Conservation (phyloP, 441 rosid species). For the Breynia disticha region DNA sequence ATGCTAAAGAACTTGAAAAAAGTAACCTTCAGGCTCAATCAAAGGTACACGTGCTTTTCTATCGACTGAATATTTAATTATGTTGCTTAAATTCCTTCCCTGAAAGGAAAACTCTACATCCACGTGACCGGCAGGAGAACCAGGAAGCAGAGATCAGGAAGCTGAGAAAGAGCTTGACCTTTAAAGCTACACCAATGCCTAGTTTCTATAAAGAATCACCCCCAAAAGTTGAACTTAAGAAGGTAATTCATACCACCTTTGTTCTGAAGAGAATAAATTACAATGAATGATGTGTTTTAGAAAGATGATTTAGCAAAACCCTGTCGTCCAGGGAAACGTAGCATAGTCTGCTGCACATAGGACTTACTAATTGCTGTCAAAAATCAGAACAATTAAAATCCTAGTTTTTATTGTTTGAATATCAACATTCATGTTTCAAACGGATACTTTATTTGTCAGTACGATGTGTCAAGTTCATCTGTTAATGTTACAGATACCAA, state of each 20-base stretch:
- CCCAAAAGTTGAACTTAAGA: constrained; percentile 80
- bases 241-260: constrained; percentile 31
- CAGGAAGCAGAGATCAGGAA: constrained; percentile 90
- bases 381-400: background rate
- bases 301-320: too few species aligned
- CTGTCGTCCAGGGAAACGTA: too few species aligned
- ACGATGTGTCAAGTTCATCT: background rate
- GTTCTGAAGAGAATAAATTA: background rate
- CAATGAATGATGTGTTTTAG: too few species aligned
- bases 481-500: constrained; percentile 50
- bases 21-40: constrained; percentile 73
- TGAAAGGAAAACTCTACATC: constrained; percentile 2
- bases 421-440: too few species aligned
- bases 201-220: constrained; percentile 93
- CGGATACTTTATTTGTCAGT: background rate
- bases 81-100: background rate
- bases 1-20: constrained; percentile 74
- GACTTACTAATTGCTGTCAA: background rate
- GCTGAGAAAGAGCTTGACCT: constrained; percentile 82
- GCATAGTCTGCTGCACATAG: too few species aligned
- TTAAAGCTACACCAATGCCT: constrained; percentile 97
- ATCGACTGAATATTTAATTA: constrained; percentile 1
- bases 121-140: constrained; percentile 48
- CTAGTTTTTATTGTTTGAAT: background rate
- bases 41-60: constrained; percentile 39